These are phyloP conservation scores for Neodidymelliopsis sp. DNA, from an alignment of 2,329 filamentous ascomycete species.

Conservation along the genomic window DNA sequence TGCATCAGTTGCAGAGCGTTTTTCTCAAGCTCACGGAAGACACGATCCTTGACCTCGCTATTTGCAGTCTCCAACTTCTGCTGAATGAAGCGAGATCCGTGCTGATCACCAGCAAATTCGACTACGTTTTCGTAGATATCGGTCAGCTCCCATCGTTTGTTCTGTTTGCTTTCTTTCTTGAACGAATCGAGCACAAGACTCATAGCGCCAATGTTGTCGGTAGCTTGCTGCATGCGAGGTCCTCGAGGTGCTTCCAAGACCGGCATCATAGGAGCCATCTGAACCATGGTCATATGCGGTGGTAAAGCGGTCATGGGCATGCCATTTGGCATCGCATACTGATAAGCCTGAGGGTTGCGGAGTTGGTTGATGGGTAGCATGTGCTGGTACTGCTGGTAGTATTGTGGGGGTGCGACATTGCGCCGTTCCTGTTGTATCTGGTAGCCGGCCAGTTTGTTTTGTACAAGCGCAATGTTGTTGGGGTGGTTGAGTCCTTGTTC, in stretches of 20 bases:
- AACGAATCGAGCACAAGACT: conserved; percentile 83
- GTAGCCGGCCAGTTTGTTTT: conserved; percentile 58
- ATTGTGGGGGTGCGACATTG: conserved; percentile 41
- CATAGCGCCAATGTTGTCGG: conserved; percentile 64
- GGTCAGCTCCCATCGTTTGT: conserved; percentile 80
- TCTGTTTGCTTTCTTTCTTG: conserved; percentile 74
- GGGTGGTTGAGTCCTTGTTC: conserved; percentile 52
- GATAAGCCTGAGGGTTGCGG: conserved; percentile 45
- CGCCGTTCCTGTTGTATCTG: conserved; percentile 53
- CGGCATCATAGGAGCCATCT: conserved; percentile 47
- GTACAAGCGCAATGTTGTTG: conserved; percentile 55
- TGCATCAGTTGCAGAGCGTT: conserved; percentile 91
- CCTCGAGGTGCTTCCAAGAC: conserved; percentile 51
- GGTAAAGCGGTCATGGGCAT: conserved; percentile 46
- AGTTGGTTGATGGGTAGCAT: conserved; percentile 48
- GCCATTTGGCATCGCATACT: conserved; percentile 47
- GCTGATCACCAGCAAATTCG: conserved; percentile 94
- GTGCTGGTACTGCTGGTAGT: conserved; percentile 44
- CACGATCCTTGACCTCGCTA: conserved; percentile 91
- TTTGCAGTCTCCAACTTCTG: conserved; percentile 90
- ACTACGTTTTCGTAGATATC: conserved; percentile 89
- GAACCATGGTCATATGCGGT: conserved; percentile 44
- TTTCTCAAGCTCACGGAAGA: conserved; percentile 85
- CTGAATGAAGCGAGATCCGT: conserved; percentile 95
- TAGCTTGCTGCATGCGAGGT: conserved; percentile 61